Evolutionary conservation across 2,329 filamentous ascomycete species (phyloP).

Genomic region (Fonsecaea multimorphosa): DNA sequence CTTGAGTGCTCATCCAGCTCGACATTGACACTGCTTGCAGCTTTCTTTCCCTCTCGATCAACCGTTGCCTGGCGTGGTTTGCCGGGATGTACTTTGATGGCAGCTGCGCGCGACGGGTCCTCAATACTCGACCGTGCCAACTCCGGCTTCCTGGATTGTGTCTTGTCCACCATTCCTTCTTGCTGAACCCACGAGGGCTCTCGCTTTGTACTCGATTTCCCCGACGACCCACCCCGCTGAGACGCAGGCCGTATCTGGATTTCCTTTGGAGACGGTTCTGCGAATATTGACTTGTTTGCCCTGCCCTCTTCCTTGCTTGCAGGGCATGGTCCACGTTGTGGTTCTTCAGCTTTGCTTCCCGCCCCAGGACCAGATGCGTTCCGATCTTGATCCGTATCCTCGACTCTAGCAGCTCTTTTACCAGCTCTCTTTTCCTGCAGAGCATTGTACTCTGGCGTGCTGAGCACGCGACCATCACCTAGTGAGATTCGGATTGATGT

Average conservation of each 20-base stretch:
- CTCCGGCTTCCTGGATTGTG: background rate
- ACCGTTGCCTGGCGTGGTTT: background rate
- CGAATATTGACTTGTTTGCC: background rate
- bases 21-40: background rate
- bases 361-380: background rate
- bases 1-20: background rate
- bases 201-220: background rate
- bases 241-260: background rate
- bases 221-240: background rate
- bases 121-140: background rate
- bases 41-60: background rate
- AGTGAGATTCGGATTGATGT: background rate
- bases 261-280: background rate
- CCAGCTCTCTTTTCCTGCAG: conserved; percentile 9
- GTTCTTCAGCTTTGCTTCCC: background rate
- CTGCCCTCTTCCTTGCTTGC: background rate
- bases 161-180: background rate
- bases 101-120: background rate
- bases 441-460: background rate
- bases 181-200: background rate
- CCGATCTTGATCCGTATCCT: background rate
- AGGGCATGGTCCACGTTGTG: background rate
- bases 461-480: background rate
- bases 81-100: background rate
- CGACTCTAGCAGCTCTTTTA: background rate